Evolutionary conservation across 2,329 filamentous ascomycete genomes (phyloP), one percentile per base, ranked within the genome.

Genomic region (Fusarium camptoceras): DNA sequence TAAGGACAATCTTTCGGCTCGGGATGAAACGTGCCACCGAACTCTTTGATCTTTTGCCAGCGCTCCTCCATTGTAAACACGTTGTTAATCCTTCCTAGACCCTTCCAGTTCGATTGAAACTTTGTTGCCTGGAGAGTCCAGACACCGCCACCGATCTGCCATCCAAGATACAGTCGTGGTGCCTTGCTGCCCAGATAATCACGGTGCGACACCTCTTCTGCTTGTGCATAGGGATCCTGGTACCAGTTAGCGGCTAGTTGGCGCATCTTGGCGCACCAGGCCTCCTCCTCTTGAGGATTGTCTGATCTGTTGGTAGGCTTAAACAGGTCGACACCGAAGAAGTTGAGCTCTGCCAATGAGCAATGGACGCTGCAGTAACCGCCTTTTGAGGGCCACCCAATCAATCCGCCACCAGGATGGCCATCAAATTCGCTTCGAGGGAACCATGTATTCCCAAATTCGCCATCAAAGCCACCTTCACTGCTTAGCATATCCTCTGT

Each of bases 321-420:
- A 20, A 59, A 59, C 3, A 25, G n/a, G n/a, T 59, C 48, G 18
- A 59, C n/a, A 3, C 28, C n/a, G 7, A 55, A 9, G 37, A 55
- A 59, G 11, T 59, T 30, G 22, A 59, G 56, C 6, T 59, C 56
- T 20, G 30, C 48, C 4, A 46, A 20, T 7, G 56, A 46, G 22
- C 48, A 59, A 16, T 39, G 22, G 1, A 16, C 3, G 2, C 11
- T 8, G 8, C 55, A 59, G 30, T 20, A 55, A 6, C 49, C 56
- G 2, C 56, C 56, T 10, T 55, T 59, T 2, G 56, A 16, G n/a
- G 49, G 56, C 49, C 49, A 59, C 8, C 55, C 55, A 6, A 31
- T 15, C 8, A 34, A 44, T 8, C 41, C 3, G 4, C 55, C 55
- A 1, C 54, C 54, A 8, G 11, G 7, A 2, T 2, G 31, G 15